A percentile compares a stretch with the other conserved stretches of the same genome.
phyloP scores from a whole-genome alignment of 441 rosid genomes.

The Euphorbia schlechtendalii region DNA sequence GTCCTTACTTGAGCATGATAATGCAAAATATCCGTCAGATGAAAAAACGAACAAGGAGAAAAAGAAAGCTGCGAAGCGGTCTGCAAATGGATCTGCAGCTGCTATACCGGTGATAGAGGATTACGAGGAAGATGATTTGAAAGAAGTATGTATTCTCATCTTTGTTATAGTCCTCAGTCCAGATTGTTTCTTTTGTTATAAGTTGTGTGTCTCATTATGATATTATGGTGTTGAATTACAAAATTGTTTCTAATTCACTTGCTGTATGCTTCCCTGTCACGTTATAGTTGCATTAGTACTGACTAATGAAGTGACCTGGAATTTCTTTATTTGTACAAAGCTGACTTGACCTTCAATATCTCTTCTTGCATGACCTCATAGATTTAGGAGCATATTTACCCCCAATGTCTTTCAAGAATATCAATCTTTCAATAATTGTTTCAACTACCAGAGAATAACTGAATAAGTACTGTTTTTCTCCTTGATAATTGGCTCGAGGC shows the following conservation, averaged over 20 bases:
- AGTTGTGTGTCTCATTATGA: background rate
- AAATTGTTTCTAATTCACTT: background rate
- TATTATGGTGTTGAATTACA: background rate
- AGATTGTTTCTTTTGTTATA: background rate
- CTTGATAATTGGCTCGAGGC: background rate
- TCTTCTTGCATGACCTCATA: background rate
- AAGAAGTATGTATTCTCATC: constrained; percentile 44
- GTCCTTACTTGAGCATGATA: constrained; percentile 75
- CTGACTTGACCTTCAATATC: background rate
- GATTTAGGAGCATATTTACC: background rate
- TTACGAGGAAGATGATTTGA: constrained; percentile 72
- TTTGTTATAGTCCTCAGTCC: background rate
- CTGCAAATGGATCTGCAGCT: constrained; percentile 45
- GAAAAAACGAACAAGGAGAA: constrained; percentile 61
- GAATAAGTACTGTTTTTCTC: background rate
- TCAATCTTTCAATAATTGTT: background rate
- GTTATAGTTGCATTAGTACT: background rate
- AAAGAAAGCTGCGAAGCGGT: constrained; percentile 68
- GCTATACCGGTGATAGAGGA: constrained; percentile 61
- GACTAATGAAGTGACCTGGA: background rate
- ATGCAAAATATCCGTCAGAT: constrained; percentile 94
- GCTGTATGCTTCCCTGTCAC: background rate
- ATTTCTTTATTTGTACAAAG: background rate
- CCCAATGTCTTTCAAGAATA: background rate
- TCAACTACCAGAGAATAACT: too few relatives aligned